These are phyloP conservation scores for Podaxis mareebaensis DNA, from an alignment of 768 basidiomycete species.

Conservation along the genomic window DNA sequence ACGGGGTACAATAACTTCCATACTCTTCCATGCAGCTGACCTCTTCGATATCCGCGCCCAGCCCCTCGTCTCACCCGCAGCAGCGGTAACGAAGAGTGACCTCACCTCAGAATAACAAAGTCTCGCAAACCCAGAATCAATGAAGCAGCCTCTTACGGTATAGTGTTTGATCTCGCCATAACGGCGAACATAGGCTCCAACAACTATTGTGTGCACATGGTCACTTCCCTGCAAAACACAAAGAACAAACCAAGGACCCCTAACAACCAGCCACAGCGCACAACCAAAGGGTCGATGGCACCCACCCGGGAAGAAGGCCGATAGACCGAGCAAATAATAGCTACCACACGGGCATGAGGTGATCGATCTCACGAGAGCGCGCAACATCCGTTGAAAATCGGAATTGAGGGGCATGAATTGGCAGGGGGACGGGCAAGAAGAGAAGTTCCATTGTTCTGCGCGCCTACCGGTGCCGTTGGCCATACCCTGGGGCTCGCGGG, in stretches of 20 bases:
- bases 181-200: conserved; percentile 5
- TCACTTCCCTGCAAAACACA: conserved; percentile 4
- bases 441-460: conserved; percentile 3
- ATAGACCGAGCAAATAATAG: neutral
- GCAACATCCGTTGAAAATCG: neutral
- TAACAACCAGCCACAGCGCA: neutral
- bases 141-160: conserved; percentile 8
- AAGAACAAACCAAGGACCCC: neutral
- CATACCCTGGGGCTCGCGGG: neutral
- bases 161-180: neutral
- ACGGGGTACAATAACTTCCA: neutral
- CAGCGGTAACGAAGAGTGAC: conserved; percentile 10
- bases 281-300: too few relatives aligned
- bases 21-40: conserved; percentile 8
- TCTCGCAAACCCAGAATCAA: conserved; percentile 4
- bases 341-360: neutral
- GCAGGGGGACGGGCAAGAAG: neutral
- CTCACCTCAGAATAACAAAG: conserved; percentile 3
- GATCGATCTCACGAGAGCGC: neutral
- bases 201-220: conserved; percentile 6
- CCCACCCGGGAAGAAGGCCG: conserved; percentile 1
- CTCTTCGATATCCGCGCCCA: neutral
- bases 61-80: conserved; percentile 5
- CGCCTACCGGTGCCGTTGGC: neutral
- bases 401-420: neutral